phyloP scores from a whole-genome alignment of 495 filamentous ascomycete genomes.

The Penicillium paxilli region DNA sequence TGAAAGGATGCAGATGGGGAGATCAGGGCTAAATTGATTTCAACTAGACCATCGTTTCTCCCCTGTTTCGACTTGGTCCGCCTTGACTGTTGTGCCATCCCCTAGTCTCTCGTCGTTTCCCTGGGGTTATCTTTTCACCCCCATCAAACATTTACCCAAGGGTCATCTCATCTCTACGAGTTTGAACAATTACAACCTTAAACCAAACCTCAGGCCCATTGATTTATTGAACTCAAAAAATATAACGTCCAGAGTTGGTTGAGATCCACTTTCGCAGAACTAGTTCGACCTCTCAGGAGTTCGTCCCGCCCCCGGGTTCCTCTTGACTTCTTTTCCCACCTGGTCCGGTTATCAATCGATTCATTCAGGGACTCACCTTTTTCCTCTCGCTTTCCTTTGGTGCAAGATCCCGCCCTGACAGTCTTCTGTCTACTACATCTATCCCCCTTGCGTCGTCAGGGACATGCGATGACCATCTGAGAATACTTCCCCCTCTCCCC shows the following conservation, averaged over 20 bases:
- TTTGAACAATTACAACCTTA: too few species aligned
- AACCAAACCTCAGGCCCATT: too few species aligned
- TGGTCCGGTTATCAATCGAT: conserved; percentile 2
- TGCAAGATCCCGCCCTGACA: background rate
- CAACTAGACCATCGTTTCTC: background rate
- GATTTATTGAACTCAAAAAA: background rate
- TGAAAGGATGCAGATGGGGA: background rate
- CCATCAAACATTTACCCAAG: too few species aligned
- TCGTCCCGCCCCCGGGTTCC: conserved; percentile 22
- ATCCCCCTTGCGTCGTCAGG: conserved; percentile 6
- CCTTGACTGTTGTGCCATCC: too few species aligned
- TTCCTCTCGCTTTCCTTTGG: background rate
- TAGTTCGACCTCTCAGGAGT: conserved; percentile 23
- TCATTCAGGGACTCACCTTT: background rate
- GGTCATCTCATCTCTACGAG: too few species aligned
- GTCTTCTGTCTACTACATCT: background rate
- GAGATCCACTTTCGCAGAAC: background rate
- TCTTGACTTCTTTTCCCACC: background rate
- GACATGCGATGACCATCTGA: conserved; percentile 23
- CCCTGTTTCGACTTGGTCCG: background rate
- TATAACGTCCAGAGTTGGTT: too few species aligned
- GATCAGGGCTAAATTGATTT: background rate
- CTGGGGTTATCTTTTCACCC: background rate
- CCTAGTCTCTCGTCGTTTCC: background rate
- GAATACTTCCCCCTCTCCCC: conserved; percentile 4